Evolutionary conservation across 2,329 filamentous ascomycete species (phyloP), one percentile per base, ranked within the genome.

Genomic region (Trichophyton benhamiae): DNA sequence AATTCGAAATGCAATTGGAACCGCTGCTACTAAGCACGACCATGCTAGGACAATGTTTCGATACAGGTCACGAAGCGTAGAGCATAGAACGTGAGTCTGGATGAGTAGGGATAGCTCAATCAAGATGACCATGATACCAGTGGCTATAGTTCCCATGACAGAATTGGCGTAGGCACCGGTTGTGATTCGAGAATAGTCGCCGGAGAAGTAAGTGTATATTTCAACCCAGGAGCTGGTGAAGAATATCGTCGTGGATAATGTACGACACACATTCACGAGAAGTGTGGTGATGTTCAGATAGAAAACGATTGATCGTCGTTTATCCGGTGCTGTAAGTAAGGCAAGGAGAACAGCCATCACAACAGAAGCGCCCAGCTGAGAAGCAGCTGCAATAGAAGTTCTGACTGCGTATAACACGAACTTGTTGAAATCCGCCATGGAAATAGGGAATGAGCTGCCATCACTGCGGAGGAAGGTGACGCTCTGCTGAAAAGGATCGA

Each of bases 331-430:
- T 0, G 88, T 91, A 71, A 91, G 79, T 62, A 86, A 74, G 9
- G 90, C 74, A 2, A 91, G 76, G 33, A 87, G 78, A 49, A 87
- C 66, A 17, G 91, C 76, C 68, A 90, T 82, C 63, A 87, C 74
- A 62, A 86, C 65, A 55, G 82, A 83, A 25, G 87, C 83, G 33
- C 89, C 89, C 59, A 91, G 78, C 71, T 92, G 88, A 17, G 81
- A 75, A 59, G 82, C 85, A 70, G 86, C 89, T 73, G 85, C 86
- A 77, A 88, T 83, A 69, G 73, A 77, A 41, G 79, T 69, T 7
- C 74, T 74, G 62, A 78, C 71, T 63, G 76, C 77, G 68, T 81
- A 80, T 62, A 75, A 71, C 60, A 78, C 71, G 58, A 77, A 77
- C 3, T 64, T 60, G 65, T 83, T 72, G 44, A 86, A 63, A 2